Evolutionary conservation across 2,329 filamentous ascomycete genomes (phyloP), one percentile per base, ranked within the genome.

Genomic region (Fusarium transvaalense): DNA sequence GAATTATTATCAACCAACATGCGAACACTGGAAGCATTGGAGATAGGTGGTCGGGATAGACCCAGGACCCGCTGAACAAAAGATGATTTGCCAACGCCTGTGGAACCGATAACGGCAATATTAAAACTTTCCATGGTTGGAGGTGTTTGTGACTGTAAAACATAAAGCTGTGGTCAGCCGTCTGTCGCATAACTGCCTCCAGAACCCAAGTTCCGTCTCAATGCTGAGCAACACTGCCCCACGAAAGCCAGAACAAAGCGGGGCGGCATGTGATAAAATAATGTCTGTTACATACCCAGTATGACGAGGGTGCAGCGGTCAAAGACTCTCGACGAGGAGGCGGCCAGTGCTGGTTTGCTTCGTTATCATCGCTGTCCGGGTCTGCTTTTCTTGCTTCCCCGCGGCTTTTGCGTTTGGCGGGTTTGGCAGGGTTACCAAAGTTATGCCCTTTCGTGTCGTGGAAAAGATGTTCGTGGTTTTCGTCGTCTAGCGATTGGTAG

Each of bases 61-160:
- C 87, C 85, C 66, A 90, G 81, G 56, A 88, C 86, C 45, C 84
- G 85, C 77, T 91, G 88, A 73, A 91, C 87, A 73, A 91, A 89
- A 46, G 88, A 85, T 51, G 88, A 90, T 78, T 92, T 92, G 69
- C 89, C 89, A 47, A 89, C 89, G 63, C 88, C 88, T 71, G 85
- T 82, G 76, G 88, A 85, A 72, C 89, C 89, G 76, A 92, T 88
- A 63, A 91, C 83, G 73, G 88, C 88, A 70, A 92, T 88, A 75
- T 88, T 89, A 74, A 89, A 85, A 70, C 83, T 81, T 66, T 88
- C 86, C 87, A 89, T 89, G 62, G 72, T 75, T 74, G 75, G 68
- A 59, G 74, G 66, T 55, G 73, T 66, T 53, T 73, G 75, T 46
- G 76, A 70, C 78, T 80, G 71, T 76, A 71, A 39, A 54, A 63